Evolutionary conservation across 352 stramenopile species (phyloP).

Genomic region (Globisporangium echinulatum): DNA sequence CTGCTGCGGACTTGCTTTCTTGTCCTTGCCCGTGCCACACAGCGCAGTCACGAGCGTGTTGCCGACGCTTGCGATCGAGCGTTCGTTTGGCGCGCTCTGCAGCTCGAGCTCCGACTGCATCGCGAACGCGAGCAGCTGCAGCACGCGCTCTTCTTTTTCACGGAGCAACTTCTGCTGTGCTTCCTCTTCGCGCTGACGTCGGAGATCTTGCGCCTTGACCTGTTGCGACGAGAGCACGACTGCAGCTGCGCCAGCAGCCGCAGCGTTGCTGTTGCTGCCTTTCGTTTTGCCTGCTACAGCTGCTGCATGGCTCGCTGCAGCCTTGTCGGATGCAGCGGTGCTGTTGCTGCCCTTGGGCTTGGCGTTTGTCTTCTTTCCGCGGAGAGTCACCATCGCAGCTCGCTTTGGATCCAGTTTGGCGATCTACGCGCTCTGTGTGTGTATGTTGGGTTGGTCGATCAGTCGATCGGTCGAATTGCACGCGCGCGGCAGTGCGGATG

Average conservation of each 20-base stretch:
- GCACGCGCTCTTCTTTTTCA: conserved; percentile 36
- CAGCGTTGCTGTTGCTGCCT: conserved; percentile 6
- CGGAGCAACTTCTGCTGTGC: conserved; percentile 20
- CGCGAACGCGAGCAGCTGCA: conserved; percentile 41
- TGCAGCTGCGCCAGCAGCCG: background rate
- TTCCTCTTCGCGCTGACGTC: conserved; percentile 23
- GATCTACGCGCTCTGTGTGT: too few species aligned
- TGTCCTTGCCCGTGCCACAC: conserved; percentile 49
- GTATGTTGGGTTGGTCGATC: too few species aligned
- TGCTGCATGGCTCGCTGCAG: conserved; percentile 13
- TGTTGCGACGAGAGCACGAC: conserved; percentile 7
- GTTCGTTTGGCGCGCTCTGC: conserved; percentile 9
- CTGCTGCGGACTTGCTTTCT: conserved; percentile 28
- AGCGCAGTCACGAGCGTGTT: conserved; percentile 50
- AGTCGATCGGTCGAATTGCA: too few species aligned
- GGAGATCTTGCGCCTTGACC: conserved; percentile 17
- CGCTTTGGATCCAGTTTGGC: too few species aligned
- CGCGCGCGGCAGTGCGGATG: too few species aligned
- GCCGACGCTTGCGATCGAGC: conserved; percentile 22
- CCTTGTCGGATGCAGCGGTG: conserved; percentile 21
- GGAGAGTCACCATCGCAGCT: conserved; percentile 54
- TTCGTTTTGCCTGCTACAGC: conserved; percentile 14
- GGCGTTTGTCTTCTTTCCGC: conserved; percentile 65
- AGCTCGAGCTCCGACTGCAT: conserved; percentile 33
- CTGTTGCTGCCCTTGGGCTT: conserved; percentile 53